Conservation (phyloP, 78 protist species). For the slime mould (Dictyostelium discoideum) region dicty_2.7 NC_007090.3:4950001-4950500, state of each 20-base stretch:
- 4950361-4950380: background rate
- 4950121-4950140: background rate
- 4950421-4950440: constrained; percentile 1
- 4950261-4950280: background rate
- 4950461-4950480: constrained; percentile 14
- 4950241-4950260: constrained; percentile 10
- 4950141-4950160: background rate
- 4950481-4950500: background rate
- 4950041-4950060: constrained; percentile 10
- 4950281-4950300: background rate
- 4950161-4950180: background rate
- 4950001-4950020: background rate
- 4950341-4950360: background rate
- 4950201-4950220: background rate
- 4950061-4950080: background rate
- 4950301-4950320: background rate
- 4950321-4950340: background rate
- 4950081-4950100: background rate
- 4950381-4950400: background rate
- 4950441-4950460: background rate
- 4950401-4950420: background rate
- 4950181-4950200: background rate
- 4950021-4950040: background rate
- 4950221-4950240: background rate
- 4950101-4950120: background rate